Evolutionary conservation across 2,329 filamentous ascomycete species (phyloP).

Genomic region (Paecilomyces formosus): DNA sequence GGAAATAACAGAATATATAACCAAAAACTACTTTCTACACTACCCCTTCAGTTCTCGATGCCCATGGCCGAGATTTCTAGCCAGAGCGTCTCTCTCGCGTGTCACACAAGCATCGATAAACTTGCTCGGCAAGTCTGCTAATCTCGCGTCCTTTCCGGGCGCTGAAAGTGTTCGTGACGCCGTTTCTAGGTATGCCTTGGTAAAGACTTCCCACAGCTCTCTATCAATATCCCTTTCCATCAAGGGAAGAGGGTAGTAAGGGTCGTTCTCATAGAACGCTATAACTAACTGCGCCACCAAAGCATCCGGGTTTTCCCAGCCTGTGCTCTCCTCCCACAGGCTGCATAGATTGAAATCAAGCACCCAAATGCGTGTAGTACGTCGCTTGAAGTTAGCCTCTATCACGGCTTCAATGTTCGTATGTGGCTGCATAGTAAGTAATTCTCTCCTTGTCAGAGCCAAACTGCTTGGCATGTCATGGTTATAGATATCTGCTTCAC

Average conservation of each 20-base stretch:
- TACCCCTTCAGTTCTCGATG: background rate
- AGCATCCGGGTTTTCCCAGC: background rate
- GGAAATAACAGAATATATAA: background rate
- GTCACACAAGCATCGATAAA: background rate
- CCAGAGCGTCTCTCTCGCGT: background rate
- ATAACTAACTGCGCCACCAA: conserved; percentile 3
- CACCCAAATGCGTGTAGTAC: conserved; percentile 1
- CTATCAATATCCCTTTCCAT: background rate
- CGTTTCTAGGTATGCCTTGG: background rate
- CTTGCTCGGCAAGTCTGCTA: background rate
- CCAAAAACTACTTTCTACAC: too few species aligned
- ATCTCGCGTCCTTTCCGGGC: background rate
- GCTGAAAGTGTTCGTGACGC: background rate
- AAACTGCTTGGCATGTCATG: background rate
- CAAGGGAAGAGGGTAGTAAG: conserved; percentile 4
- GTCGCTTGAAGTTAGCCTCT: background rate
- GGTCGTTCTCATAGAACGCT: conserved; percentile 7
- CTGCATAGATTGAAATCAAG: conserved; percentile 5
- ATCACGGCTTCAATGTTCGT: conserved; percentile 1
- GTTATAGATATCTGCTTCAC: background rate
- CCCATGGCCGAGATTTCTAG: background rate
- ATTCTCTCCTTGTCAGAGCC: background rate
- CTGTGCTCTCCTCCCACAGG: conserved; percentile 1
- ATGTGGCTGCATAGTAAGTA: background rate
- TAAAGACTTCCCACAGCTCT: background rate